Evolutionary conservation across 805 yeast species (phyloP), one percentile per base, ranked within the genome.

Genomic region (Ogataea henricii): DNA sequence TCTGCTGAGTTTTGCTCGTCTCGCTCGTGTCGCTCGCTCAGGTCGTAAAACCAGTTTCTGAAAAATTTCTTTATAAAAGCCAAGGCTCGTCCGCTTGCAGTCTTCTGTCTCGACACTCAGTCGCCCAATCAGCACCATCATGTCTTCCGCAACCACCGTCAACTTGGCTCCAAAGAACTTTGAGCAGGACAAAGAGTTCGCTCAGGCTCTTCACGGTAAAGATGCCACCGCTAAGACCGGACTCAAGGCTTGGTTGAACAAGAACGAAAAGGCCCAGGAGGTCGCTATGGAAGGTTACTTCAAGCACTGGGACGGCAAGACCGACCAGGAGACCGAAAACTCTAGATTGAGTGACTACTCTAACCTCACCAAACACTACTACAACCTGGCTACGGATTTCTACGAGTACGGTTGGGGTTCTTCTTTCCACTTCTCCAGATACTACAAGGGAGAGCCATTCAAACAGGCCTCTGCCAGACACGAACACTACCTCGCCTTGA

Each of bases 401-500:
- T 94, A 94, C 77, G 99, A 94, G 74, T 92, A 94, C 70, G 99
- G 99, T 43, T 94, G 99, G 99, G 99, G 99, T 56, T 79, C 96
- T 14, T 89, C 97, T 13, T 94, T 94, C 89, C 99, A 94, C 71
- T 94, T 94, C 70, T 88, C 96, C 35, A 83, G 97, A 62, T 94
- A 85, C 75, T 92, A 89, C 76, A 78, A 76, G 65, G 97, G 97
- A 54, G 99, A 94, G 73, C 82, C 94, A 18, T 94, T 94, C 74
- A 74, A 81, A 63, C 98, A 92, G 71, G 96, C 97, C 36, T 83
- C 89, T 57, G 98, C 98, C 32, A 85, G 96, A 76, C 99, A 92
- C 70, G 99, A 92, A 75, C 98, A 94, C 72, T 94, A 80, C 71
- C 75, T 92, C 58, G 99, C 99, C 35, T 73, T 77, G 69, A 85